Conservation (phyloP, 1,284 basidiomycete species). For the Phaffia rhodozyma region DNA sequence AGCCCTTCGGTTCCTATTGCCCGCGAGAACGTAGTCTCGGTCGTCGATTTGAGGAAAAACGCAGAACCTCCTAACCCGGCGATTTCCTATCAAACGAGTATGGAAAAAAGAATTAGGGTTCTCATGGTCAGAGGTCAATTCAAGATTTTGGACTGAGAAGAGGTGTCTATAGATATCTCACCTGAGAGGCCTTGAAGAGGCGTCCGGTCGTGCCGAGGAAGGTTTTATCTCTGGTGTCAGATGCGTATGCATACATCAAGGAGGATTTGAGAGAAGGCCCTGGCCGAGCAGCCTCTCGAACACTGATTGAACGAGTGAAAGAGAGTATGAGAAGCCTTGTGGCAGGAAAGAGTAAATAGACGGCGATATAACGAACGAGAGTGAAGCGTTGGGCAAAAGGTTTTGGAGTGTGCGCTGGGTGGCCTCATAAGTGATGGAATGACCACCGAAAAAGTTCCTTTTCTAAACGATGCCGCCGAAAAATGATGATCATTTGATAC, state of each 20-base stretch:
- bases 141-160: neutral
- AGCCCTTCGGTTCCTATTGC: conserved; percentile 43
- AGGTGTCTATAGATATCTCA: conserved; percentile 19
- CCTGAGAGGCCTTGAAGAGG: conserved; percentile 50
- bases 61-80: conserved; percentile 66
- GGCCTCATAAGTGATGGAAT: conserved; percentile 73
- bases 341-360: neutral
- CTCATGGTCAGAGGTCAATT: conserved; percentile 1
- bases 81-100: conserved; percentile 42
- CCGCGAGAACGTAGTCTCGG: conserved; percentile 54
- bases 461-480: conserved; percentile 51
- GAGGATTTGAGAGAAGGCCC: conserved; percentile 72
- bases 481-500: conserved; percentile 52
- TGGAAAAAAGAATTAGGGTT: conserved; percentile 7
- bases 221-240: conserved; percentile 68
- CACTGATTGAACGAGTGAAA: conserved; percentile 40
- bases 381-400: conserved; percentile 60
- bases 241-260: conserved; percentile 60
- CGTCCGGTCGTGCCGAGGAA: conserved; percentile 53
- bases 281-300: conserved; percentile 58
- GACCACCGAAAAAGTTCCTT: conserved; percentile 40
- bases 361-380: conserved; percentile 45
- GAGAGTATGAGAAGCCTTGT: neutral
- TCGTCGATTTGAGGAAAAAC: conserved; percentile 51
- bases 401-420: conserved; percentile 60